Percentiles rank a stretch among this genome's conserved stretches.
phyloP scores from a whole-genome alignment of 2,329 filamentous ascomycete species.

The Elsinoe ampelina region DNA sequence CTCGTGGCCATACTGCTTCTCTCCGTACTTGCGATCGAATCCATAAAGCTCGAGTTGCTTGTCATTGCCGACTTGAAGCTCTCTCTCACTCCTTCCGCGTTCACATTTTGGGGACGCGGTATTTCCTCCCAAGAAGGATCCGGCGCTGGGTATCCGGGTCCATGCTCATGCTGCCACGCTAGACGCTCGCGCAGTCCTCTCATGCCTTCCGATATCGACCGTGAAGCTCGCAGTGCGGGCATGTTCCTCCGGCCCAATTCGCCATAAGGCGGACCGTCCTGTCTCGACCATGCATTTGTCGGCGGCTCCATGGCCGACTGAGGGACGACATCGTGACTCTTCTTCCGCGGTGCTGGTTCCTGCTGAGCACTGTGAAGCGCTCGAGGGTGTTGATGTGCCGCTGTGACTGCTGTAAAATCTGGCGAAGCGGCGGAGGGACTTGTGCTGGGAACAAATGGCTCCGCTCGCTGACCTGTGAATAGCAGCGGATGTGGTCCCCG shows the following conservation, averaged over 20 bases:
- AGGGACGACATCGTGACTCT: constrained; percentile 1
- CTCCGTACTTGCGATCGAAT: constrained; percentile 58
- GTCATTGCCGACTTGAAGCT: constrained; percentile 54
- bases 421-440: constrained; percentile 7
- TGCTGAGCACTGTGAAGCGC: neutral
- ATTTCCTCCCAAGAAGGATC: constrained; percentile 19
- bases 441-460: constrained; percentile 10
- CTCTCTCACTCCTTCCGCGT: constrained; percentile 34
- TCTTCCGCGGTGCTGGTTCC: neutral
- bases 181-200: constrained; percentile 26
- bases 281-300: neutral
- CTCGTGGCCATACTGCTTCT: constrained; percentile 75
- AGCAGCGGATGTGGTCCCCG: constrained; percentile 23
- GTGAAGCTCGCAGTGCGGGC: constrained; percentile 19
- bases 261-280: neutral
- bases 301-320: neutral
- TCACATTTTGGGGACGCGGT: constrained; percentile 29
- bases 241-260: neutral
- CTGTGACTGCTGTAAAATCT: constrained; percentile 7
- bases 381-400: neutral
- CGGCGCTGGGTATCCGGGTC: constrained; percentile 4
- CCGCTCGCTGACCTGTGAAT: constrained; percentile 1
- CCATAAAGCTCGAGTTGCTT: constrained; percentile 47
- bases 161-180: constrained; percentile 28
- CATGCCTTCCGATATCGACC: constrained; percentile 30